These are phyloP conservation scores for Kodamaea derodonti DNA, from an alignment of 1,139 yeast genomes.

Conservation along the genomic window DNA sequence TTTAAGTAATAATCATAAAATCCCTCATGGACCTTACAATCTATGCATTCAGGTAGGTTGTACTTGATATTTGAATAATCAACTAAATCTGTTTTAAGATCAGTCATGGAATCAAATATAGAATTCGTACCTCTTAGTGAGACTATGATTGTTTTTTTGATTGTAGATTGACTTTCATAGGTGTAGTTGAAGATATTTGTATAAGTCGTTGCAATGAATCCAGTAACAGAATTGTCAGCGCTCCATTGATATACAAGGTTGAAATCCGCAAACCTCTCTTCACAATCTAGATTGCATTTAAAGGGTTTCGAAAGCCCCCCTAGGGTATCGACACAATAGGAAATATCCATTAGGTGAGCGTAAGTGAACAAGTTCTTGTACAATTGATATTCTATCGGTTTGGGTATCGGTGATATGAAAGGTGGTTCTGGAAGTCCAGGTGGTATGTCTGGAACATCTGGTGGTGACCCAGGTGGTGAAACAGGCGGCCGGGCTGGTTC, in stretches of 20 bases:
- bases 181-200: constrained; percentile 23
- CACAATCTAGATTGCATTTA: constrained; percentile 42
- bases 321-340: constrained; percentile 44
- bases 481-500: no score
- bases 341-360: constrained; percentile 47
- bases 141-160: constrained; percentile 30
- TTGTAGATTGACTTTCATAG: constrained; percentile 4
- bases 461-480: neutral
- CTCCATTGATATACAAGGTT: constrained; percentile 46
- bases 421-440: neutral
- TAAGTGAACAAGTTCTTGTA: constrained; percentile 32
- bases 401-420: neutral
- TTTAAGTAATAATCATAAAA: constrained; percentile 32
- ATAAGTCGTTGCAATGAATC: constrained; percentile 36
- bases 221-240: constrained; percentile 37
- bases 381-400: constrained; percentile 20
- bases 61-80: constrained; percentile 24
- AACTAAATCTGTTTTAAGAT: constrained; percentile 39
- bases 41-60: constrained; percentile 30
- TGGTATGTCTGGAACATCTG: neutral
- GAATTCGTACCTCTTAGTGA: constrained; percentile 49
- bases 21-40: constrained; percentile 48
- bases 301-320: constrained; percentile 39
- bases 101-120: constrained; percentile 42
- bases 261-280: constrained; percentile 36